Conservation (phyloP, 2,329 filamentous ascomycete species). For the Botrytis galanthina region DNA sequence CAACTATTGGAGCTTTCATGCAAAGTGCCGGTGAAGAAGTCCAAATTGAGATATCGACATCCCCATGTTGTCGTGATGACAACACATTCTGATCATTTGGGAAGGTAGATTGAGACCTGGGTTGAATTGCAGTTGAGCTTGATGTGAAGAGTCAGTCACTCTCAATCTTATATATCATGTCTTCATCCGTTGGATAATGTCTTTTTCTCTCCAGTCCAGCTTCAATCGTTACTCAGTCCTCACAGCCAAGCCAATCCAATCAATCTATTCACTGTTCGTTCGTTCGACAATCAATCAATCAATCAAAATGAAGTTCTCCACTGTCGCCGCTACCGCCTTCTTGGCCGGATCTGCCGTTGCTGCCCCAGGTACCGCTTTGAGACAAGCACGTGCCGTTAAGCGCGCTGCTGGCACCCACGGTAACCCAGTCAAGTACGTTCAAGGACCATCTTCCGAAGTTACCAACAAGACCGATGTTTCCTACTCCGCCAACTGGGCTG, state of each 20-base stretch:
- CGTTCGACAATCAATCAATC: slow-evolving; percentile 10
- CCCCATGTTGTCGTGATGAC: neutral
- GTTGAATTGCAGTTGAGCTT: neutral
- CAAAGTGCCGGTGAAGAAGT: slow-evolving; percentile 12
- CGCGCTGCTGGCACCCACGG: slow-evolving; percentile 33
- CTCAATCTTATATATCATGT: slow-evolving; percentile 15
- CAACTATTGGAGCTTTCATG: neutral
- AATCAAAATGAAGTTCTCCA: slow-evolving; percentile 50
- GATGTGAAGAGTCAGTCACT: neutral
- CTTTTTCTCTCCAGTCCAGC: slow-evolving; percentile 18
- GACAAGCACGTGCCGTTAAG: slow-evolving; percentile 38
- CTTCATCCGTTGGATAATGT: neutral
- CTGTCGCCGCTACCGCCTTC: slow-evolving; percentile 40
- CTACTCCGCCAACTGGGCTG: slow-evolving; percentile 59
- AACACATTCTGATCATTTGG: slow-evolving; percentile 8
- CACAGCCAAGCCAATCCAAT: slow-evolving; percentile 12
- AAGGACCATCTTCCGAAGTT: slow-evolving; percentile 35
- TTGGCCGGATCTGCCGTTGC: slow-evolving; percentile 45
- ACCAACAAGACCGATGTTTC: slow-evolving; percentile 45
- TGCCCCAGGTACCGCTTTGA: slow-evolving; percentile 45
- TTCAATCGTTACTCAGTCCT: slow-evolving; percentile 12
- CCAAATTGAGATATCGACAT: slow-evolving; percentile 8
- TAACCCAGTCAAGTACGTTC: slow-evolving; percentile 38
- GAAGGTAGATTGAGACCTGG: slow-evolving; percentile 16
- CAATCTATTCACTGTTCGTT: slow-evolving; percentile 10